phyloP scores from a whole-genome alignment of 2,329 filamentous ascomycete genomes.

The Colletotrichum paranaense region DNA sequence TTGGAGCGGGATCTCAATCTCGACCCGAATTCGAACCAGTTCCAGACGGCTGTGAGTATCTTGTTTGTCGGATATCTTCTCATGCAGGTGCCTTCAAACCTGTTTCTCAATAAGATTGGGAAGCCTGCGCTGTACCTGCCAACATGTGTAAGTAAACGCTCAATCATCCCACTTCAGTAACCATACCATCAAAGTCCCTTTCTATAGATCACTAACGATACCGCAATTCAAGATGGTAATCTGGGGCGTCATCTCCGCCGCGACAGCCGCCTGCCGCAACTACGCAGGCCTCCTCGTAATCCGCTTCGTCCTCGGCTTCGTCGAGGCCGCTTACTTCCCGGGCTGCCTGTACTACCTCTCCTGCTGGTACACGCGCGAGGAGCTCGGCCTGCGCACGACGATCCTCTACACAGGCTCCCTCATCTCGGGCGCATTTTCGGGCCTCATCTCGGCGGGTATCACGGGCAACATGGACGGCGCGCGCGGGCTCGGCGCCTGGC shows the following conservation, averaged over 20 bases:
- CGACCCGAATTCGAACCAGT: conserved; percentile 43
- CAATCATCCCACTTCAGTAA: too few relatives aligned
- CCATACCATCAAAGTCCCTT: neutral
- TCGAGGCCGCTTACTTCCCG: conserved; percentile 33
- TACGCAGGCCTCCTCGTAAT: conserved; percentile 47
- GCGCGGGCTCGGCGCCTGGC: conserved; percentile 69
- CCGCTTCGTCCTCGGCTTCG: conserved; percentile 43
- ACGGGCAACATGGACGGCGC: conserved; percentile 71
- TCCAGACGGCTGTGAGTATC: conserved; percentile 59
- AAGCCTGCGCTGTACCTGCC: conserved; percentile 59
- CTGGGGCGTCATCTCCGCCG: conserved; percentile 59
- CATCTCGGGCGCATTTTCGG: conserved; percentile 78
- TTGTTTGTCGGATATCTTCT: conserved; percentile 63
- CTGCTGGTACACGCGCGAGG: conserved; percentile 77
- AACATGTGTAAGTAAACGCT: conserved; percentile 49
- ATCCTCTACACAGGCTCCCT: conserved; percentile 76
- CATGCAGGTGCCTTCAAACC: conserved; percentile 63
- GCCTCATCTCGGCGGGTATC: conserved; percentile 73
- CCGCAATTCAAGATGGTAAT: conserved; percentile 44
- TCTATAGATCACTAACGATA: neutral
- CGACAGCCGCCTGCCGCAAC: conserved; percentile 47
- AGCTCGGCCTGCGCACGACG: conserved; percentile 73
- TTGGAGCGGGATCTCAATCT: conserved; percentile 51
- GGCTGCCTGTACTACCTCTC: conserved; percentile 72
- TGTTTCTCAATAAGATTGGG: conserved; percentile 63